Conservation (phyloP, 2,329 filamentous ascomycete genomes). For the Phyllosticta citriasiana region DNA sequence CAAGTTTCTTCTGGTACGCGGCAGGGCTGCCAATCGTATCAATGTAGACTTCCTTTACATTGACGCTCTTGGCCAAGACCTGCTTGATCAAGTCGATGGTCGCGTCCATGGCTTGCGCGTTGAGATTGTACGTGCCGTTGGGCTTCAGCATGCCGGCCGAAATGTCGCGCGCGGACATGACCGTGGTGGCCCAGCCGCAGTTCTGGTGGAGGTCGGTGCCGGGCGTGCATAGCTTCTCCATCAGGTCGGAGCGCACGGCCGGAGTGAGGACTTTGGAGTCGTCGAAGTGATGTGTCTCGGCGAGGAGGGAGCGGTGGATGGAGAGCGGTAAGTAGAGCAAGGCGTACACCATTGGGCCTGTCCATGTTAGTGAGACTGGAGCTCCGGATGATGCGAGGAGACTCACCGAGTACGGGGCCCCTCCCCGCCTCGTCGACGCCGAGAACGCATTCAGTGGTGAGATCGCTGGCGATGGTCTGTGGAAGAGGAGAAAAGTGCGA, state of each 20-base stretch:
- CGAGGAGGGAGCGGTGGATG: slow-evolving; percentile 61
- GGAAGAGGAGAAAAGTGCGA: slow-evolving; percentile 39
- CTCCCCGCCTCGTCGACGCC: slow-evolving; percentile 92
- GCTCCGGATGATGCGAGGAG: not conserved
- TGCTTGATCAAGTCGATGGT: slow-evolving; percentile 73
- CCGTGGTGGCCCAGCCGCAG: slow-evolving; percentile 76
- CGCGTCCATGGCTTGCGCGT: slow-evolving; percentile 90
- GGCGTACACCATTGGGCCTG: slow-evolving; percentile 56
- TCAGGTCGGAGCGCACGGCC: slow-evolving; percentile 62
- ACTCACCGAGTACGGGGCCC: slow-evolving; percentile 76
- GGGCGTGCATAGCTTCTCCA: slow-evolving; percentile 60
- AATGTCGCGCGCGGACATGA: slow-evolving; percentile 78
- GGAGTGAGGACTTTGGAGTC: slow-evolving; percentile 89
- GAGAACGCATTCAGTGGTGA: slow-evolving; percentile 57
- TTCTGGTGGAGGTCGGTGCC: slow-evolving; percentile 46
- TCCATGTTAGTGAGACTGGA: not conserved
- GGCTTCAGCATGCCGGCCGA: slow-evolving; percentile 65
- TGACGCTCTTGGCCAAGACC: slow-evolving; percentile 67
- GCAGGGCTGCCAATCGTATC: slow-evolving; percentile 83
- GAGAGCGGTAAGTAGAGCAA: slow-evolving; percentile 62
- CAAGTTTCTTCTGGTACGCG: slow-evolving; percentile 74
- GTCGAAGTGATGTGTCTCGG: slow-evolving; percentile 74
- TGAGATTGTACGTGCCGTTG: slow-evolving; percentile 67
- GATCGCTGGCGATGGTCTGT: slow-evolving; percentile 28
- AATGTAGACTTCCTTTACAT: slow-evolving; percentile 82